These are phyloP conservation scores for Millerozyma acaciae DNA, from an alignment of 805 yeast species.

Conservation along the genomic window DNA sequence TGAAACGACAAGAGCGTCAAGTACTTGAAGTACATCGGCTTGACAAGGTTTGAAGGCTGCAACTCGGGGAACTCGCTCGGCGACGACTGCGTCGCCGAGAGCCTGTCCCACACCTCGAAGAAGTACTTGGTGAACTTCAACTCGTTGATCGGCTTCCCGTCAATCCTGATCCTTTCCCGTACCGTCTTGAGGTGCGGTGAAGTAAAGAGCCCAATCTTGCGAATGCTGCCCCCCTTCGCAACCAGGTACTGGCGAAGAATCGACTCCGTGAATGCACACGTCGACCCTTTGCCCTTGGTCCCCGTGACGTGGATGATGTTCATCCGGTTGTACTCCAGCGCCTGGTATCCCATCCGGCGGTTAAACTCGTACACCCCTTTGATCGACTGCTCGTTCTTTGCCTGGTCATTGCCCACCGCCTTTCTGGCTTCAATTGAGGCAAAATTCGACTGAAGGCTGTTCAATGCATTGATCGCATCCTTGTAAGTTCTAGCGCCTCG, in stretches of 20 bases:
- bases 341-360: conserved; percentile 39
- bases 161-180: conserved; percentile 82
- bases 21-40: conserved; percentile 91
- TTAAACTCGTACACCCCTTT: conserved; percentile 66
- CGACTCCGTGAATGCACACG: conserved; percentile 89
- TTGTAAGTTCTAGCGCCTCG: conserved; percentile 27
- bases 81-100: conserved; percentile 58
- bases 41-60: conserved; percentile 64
- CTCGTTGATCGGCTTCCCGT: conserved; percentile 82
- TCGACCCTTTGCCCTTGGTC: conserved; percentile 97
- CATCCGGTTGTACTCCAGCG: conserved; percentile 64
- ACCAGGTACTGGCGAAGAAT: conserved; percentile 62
- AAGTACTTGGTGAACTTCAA: conserved; percentile 81
- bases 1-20: conserved; percentile 88
- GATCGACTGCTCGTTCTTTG: conserved; percentile 60
- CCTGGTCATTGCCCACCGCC: conserved; percentile 57
- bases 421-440: conserved; percentile 83
- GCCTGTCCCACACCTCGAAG: conserved; percentile 88
- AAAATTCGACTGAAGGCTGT: conserved; percentile 85
- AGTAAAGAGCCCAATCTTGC: conserved; percentile 86
- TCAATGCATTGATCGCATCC: conserved; percentile 83
- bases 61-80: conserved; percentile 53
- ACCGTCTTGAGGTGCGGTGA: conserved; percentile 95
- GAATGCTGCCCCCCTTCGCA: conserved; percentile 24
- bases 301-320: conserved; percentile 93